Evolutionary conservation across 23 red algal species (phyloP), one percentile per base, ranked within the genome.

Genomic region (Chondrus crispus): DNA sequence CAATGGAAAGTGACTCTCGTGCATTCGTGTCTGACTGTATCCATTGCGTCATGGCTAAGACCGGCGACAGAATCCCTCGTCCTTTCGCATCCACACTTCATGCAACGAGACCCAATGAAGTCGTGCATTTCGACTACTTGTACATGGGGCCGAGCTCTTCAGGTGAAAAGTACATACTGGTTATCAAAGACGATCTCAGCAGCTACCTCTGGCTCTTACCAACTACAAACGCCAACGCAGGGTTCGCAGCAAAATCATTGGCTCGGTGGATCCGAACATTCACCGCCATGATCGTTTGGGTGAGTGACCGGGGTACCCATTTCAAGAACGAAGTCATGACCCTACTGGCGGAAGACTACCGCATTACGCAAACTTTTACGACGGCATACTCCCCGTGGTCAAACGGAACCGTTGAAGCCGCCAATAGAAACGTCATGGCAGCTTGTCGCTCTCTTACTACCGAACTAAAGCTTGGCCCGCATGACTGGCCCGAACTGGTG

Each of bases 81-180:
- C 70, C 70, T 10, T 22, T 49, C 39, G 68, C 41, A 28, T 52
- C 19, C 45, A 72, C 70, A 7, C 47, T 89, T 1, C 85, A 89
- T 51, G 85, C 22, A 1, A 42, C 68, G 30, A 18, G 36, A 11
- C 48, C 69, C 10, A 79, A 89, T 46, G 70, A 89, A 30, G 70
- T 89, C 8, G 6, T 89, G n/a, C 85, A 89, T 43, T 72, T 22
- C 43, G 85, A 89, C 64, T 89, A 55, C 49, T 43, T 75, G 36
- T 88, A 74, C 38, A 74, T 88, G 41, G 84, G 84, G 26, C 78
- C 78, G 51, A 38, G 48, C 6, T 35, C 29, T 26, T 40, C 3
- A 26, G 45, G 30, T 47, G 22, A 35, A 20, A 82, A 82, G 52
- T 82, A 82, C 51, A 38, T 60, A 7, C 51, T 82, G 22, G 78